Conservation (phyloP, 768 basidiomycete genomes). For the Collybia sp. region DNA sequence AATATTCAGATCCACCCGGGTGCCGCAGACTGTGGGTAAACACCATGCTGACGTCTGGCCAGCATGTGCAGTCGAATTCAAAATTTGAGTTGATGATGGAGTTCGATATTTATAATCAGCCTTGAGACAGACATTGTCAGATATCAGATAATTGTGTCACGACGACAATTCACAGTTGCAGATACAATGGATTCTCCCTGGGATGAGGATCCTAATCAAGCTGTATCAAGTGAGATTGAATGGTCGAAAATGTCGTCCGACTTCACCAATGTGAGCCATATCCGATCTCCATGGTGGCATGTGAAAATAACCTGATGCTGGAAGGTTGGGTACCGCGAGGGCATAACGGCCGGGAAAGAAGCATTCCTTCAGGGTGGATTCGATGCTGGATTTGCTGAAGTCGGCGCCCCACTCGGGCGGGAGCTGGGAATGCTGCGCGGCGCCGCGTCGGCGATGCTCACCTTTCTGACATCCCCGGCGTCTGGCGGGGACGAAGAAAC, state of each 20-base stretch:
- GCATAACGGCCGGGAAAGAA: constrained; percentile 91
- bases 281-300: neutral
- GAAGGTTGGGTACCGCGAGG: constrained; percentile 94
- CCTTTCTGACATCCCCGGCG: constrained; percentile 41
- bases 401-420: constrained; percentile 72
- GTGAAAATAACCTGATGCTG: constrained; percentile 1
- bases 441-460: constrained; percentile 53
- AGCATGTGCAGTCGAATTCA: no score
- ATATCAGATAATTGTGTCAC: no score
- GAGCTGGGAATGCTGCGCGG: constrained; percentile 80
- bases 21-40: no score
- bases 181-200: constrained; percentile 51
- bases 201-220: constrained; percentile 41
- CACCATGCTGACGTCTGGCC: no score
- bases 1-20: neutral
- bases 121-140: no score
- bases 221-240: constrained; percentile 42
- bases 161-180: no score
- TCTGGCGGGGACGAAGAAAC: neutral
- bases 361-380: constrained; percentile 85
- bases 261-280: constrained; percentile 61
- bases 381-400: constrained; percentile 72
- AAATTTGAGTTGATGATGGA: no score
- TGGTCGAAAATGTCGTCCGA: constrained; percentile 66
- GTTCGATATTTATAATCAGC: no score